Evolutionary conservation across 1,139 yeast species (phyloP).

Genomic region (Suhomyces atakaporum): DNA sequence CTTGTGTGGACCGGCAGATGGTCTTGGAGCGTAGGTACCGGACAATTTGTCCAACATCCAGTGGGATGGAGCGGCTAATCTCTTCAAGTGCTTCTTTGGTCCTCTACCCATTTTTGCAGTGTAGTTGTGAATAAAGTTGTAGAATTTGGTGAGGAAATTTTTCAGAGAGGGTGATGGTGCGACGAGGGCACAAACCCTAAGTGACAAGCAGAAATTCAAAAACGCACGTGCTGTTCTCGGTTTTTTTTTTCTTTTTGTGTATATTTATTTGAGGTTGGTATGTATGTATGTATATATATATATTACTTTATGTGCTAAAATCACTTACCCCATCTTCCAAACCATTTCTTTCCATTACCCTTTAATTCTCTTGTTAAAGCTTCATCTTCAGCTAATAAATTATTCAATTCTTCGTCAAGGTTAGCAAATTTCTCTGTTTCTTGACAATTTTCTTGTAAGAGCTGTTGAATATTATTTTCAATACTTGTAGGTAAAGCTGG

Average conservation of each 20-base stretch:
- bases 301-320: too few species aligned
- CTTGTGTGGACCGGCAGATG: constrained; percentile 99
- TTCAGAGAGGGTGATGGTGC: constrained; percentile 4
- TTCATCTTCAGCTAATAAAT: constrained; percentile 30
- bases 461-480: constrained; percentile 51
- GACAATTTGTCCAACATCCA: constrained; percentile 99
- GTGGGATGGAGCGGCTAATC: constrained; percentile 99
- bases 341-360: constrained; percentile 36
- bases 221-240: too few species aligned
- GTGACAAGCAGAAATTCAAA: too few species aligned
- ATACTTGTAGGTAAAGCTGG: constrained; percentile 42
- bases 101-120: constrained; percentile 10
- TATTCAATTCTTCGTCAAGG: constrained; percentile 50
- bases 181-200: constrained; percentile 1
- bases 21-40: constrained; percentile 99
- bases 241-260: too few species aligned
- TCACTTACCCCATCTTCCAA: constrained; percentile 31
- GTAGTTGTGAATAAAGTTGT: constrained; percentile 1
- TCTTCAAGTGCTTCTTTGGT: constrained; percentile 91
- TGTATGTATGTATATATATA: too few species aligned
- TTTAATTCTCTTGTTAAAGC: constrained; percentile 31
- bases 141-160: constrained; percentile 9
- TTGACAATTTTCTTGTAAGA: constrained; percentile 52
- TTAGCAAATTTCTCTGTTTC: constrained; percentile 57
- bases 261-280: too few species aligned